Evolutionary conservation across 2,329 filamentous ascomycete genomes (phyloP), one percentile per base, ranked within the genome.

Genomic region (Ceratocystis colombiana): DNA sequence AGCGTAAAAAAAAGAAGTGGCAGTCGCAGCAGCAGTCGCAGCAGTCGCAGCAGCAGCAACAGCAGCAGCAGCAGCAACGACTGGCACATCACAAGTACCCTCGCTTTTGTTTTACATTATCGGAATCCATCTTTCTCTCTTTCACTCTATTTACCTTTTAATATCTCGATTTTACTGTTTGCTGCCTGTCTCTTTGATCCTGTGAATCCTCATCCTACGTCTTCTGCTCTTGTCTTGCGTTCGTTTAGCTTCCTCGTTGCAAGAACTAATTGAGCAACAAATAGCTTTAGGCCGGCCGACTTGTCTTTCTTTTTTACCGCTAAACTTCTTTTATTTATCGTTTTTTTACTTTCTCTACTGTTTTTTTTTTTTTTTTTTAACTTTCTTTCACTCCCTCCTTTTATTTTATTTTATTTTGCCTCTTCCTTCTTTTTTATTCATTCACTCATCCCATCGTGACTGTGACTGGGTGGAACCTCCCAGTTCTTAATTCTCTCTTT

Each of bases 161-260:
- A 37, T 64, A 30, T 30, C 44, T 28, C 22, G 33, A 12, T 62
- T 62, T 41, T 62, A 62, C 20, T 22, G 37, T 17, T 62, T 22
- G 37, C 57, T 61, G 17, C 30, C 25, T 62, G 37, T 41, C 41
- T 46, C 41, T 45, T 44, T 45, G 41, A 45, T 33, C 41, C n/a
- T 22, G 41, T 53, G 37, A 30, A 61, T 44, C 46, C 53, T 45
- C n/a, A 46, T 61, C 12, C 53, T 46, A 53, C 37, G 37, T 53
- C 48, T 53, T 53, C 48, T 53, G 22, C 22, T 59, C 55, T 57
- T 33, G 55, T 59, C 30, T n/a, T 59, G 48, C 48, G 55, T 59
- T 59, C 55, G 55, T 59, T 50, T 45, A 37, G 30, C 44, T 59
- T 55, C 62, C 62, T 65, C 66, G 62, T 41, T 17, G 28, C 37